phyloP scores from a whole-genome alignment of 495 filamentous ascomycete species.

The Trichoderma erinaceum region DNA sequence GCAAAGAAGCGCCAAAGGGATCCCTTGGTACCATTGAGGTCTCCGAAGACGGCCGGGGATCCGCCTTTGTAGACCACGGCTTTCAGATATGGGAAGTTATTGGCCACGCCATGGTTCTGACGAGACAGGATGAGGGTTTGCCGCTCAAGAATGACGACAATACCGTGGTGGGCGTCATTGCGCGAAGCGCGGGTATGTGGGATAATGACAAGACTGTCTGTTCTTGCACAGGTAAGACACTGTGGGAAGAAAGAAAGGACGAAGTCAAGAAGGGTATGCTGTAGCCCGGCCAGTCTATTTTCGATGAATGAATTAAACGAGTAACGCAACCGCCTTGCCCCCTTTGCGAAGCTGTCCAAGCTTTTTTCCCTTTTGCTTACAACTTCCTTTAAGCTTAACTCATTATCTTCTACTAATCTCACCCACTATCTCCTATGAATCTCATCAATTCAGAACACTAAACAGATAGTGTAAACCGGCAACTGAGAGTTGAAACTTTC shows the following conservation, averaged over 20 bases:
- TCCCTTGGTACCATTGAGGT: constrained; percentile 69
- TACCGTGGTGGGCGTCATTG: constrained; percentile 86
- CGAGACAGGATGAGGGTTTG: constrained; percentile 48
- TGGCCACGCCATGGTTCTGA: constrained; percentile 80
- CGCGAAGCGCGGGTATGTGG: constrained; percentile 91
- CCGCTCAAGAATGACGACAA: constrained; percentile 66
- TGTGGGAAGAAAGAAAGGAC: constrained; percentile 95
- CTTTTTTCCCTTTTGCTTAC: background rate
- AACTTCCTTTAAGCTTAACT: constrained; percentile 12
- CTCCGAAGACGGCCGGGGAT: constrained; percentile 59
- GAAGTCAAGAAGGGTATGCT: constrained; percentile 82
- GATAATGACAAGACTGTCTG: constrained; percentile 97
- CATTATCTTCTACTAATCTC: constrained; percentile 1
- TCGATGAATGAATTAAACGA: background rate
- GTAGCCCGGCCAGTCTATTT: constrained; percentile 31
- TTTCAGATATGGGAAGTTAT: constrained; percentile 94
- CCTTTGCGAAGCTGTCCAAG: background rate
- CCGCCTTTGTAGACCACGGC: constrained; percentile 69
- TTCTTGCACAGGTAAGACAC: constrained; percentile 91
- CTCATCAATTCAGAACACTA: background rate
- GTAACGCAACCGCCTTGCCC: background rate
- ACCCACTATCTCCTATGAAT: background rate
- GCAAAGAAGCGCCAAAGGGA: constrained; percentile 53
- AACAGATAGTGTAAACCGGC: background rate
- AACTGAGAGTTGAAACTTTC: background rate